phyloP scores from a whole-genome alignment of 2,329 filamentous ascomycete genomes.

The Claviceps fusiformis region DNA sequence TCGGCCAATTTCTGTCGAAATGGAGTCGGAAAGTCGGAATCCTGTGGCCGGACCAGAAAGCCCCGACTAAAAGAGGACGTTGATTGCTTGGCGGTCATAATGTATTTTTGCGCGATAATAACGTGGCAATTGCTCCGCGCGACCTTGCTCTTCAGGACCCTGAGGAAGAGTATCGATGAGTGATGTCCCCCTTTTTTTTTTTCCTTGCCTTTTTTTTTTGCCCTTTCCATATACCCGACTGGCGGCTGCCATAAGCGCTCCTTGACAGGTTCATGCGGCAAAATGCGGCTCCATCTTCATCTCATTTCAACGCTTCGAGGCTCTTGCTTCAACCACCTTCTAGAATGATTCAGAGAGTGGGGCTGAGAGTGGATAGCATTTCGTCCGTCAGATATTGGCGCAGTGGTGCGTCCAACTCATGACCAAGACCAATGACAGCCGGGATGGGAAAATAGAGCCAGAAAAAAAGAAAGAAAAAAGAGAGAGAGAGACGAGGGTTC shows the following conservation, averaged over 20 bases:
- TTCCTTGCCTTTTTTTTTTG: background rate
- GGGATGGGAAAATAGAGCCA: background rate
- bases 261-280: too few species aligned
- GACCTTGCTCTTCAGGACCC: background rate
- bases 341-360: constrained; percentile 2
- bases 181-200: background rate
- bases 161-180: background rate
- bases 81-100: too few species aligned
- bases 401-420: background rate
- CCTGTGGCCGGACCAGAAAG: too few species aligned
- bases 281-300: too few species aligned
- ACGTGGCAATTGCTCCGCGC: background rate
- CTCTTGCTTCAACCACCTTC: background rate
- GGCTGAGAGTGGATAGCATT: background rate
- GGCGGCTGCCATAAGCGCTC: too few species aligned
- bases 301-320: too few species aligned
- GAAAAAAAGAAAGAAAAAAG: too few species aligned
- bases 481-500: too few species aligned
- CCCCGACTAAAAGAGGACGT: too few species aligned
- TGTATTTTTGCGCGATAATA: background rate
- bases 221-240: background rate
- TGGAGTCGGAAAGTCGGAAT: too few species aligned
- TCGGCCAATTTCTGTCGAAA: too few species aligned
- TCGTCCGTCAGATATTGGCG: background rate
- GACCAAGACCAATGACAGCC: background rate